phyloP scores from a whole-genome alignment of 164 flowering plant species.

The Nymphaea colorata region DNA sequence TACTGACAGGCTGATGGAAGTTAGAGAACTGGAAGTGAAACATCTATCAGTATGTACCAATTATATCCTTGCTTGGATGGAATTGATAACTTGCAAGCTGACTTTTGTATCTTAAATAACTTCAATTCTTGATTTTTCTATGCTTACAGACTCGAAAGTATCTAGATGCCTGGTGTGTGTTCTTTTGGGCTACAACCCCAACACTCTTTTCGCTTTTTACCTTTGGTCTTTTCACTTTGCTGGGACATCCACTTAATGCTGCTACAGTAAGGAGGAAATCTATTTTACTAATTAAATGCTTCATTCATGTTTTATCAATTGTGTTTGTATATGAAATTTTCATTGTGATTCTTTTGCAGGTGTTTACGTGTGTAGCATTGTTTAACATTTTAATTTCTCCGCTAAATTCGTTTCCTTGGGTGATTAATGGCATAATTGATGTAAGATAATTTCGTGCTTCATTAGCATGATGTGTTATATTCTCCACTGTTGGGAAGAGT shows the following conservation, averaged over 20 bases:
- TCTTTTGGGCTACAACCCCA: slow-evolving; percentile 99
- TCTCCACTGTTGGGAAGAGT: too few species aligned
- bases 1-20: slow-evolving; percentile 60
- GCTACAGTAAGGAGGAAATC: slow-evolving; percentile 49
- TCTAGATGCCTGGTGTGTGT: slow-evolving; percentile 99
- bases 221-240: slow-evolving; percentile 70
- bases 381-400: slow-evolving; percentile 92
- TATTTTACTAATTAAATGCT: too few species aligned
- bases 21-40: slow-evolving; percentile 70
- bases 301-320: too few species aligned
- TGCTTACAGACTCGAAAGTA: slow-evolving; percentile 71
- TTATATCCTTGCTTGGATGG: background rate
- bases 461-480: too few species aligned
- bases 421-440: slow-evolving; percentile 93
- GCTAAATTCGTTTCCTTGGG: slow-evolving; percentile 97
- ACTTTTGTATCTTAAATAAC: background rate
- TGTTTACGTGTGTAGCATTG: slow-evolving; percentile 91
- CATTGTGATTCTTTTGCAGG: slow-evolving; percentile 40
- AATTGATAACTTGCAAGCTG: background rate
- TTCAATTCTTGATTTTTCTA: background rate
- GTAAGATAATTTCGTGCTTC: slow-evolving; percentile 33
- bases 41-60: slow-evolving; percentile 57
- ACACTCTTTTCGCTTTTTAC: slow-evolving; percentile 87
- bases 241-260: slow-evolving; percentile 85
- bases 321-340: too few species aligned